A percentile compares a stretch with the other conserved stretches of the same genome.
Evolutionary conservation across 129 eudicot genomes (phyloP).

Genomic region (Tagetes patula): DNA sequence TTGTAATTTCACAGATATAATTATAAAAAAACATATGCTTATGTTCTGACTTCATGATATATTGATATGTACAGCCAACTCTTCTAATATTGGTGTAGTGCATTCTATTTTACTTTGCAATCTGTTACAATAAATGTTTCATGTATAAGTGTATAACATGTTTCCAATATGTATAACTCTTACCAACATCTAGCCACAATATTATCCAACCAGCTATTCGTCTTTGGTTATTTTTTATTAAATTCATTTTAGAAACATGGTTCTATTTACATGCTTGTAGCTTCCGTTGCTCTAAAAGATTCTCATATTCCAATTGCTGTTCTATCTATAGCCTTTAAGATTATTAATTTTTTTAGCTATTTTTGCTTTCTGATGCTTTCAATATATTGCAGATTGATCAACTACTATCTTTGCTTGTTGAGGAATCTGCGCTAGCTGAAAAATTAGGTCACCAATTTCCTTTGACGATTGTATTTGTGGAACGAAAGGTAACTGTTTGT

Average conservation of each 20-base stretch:
- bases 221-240: too few relatives aligned
- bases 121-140: too few relatives aligned
- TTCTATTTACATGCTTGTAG: not conserved
- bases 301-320: constrained; percentile 18
- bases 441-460: constrained; percentile 64
- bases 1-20: not conserved
- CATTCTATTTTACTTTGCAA: too few relatives aligned
- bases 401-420: constrained; percentile 72
- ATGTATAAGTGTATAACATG: too few relatives aligned
- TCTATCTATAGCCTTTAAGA: constrained; percentile 11
- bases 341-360: constrained; percentile 1
- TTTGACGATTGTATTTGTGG: constrained; percentile 82
- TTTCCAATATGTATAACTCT: too few relatives aligned
- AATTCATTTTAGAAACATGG: not conserved
- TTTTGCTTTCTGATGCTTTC: constrained; percentile 18
- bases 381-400: constrained; percentile 63
- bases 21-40: not conserved
- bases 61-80: too few relatives aligned
- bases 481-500: constrained; percentile 61
- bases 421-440: constrained; percentile 70
- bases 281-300: not conserved
- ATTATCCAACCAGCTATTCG: too few relatives aligned
- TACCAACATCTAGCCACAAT: too few relatives aligned
- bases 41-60: constrained; percentile 3
- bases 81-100: too few relatives aligned